Conservation (phyloP, 2,329 filamentous ascomycete species). For the Onygenales sp. region DNA sequence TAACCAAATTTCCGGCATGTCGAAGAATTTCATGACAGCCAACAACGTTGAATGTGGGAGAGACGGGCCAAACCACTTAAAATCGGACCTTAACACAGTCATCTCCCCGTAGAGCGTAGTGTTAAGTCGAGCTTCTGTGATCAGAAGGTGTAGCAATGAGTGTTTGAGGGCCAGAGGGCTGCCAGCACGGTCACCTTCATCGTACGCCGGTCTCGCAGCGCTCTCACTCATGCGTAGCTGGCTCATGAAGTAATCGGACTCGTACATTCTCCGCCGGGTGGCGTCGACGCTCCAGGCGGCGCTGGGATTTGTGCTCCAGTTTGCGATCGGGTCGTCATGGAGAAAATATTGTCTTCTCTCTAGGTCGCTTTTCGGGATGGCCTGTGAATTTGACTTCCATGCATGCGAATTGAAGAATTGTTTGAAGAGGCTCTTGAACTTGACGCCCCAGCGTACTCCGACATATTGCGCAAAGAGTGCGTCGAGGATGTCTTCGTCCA, state of each 20-base stretch:
- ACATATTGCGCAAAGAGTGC: constrained; percentile 47
- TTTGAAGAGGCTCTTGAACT: constrained; percentile 35
- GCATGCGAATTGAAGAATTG: constrained; percentile 28
- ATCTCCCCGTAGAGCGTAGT: constrained; percentile 39
- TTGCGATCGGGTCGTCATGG: constrained; percentile 6
- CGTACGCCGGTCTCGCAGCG: constrained; percentile 30
- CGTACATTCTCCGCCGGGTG: constrained; percentile 28
- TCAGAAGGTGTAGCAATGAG: constrained; percentile 46
- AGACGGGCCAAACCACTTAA: constrained; percentile 49
- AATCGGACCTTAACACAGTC: constrained; percentile 48
- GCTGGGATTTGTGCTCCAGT: constrained; percentile 8
- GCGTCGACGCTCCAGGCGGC: constrained; percentile 18
- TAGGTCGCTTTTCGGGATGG: constrained; percentile 27
- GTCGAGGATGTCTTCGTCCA: constrained; percentile 50
- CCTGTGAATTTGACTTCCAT: constrained; percentile 29
- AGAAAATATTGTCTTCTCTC: constrained; percentile 40
- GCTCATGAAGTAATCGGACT: constrained; percentile 44
- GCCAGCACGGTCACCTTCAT: constrained; percentile 26
- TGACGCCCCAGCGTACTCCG: constrained; percentile 42
- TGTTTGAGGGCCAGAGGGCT: constrained; percentile 44
- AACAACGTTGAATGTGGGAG: constrained; percentile 52
- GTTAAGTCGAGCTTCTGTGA: constrained; percentile 46
- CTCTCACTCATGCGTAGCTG: constrained; percentile 39
- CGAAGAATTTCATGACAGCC: constrained; percentile 49
- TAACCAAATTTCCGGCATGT: constrained; percentile 48